Base-by-base conservation (phyloP, 1,284 basidiomycete genomes). In the Sanghuangporus baumii region DNA sequence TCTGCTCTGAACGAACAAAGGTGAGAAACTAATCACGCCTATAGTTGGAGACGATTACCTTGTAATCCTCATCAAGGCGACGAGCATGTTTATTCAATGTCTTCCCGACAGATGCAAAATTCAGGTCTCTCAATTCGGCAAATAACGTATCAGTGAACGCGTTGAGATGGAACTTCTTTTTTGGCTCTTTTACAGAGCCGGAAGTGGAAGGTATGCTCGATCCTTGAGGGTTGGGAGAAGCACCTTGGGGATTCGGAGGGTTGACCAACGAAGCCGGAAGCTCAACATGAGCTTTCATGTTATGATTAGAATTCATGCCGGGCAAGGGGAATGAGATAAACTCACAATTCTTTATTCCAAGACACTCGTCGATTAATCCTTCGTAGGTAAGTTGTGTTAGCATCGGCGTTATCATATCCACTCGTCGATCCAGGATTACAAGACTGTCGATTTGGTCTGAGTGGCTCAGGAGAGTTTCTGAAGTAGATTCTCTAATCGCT, bases 381-480 rank as follows among this genome's bases (percentile, higher is more conserved):
- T 98, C 90, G 70, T 98, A 99, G 0, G 97, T 99, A 60, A 99
- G 79, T 71, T 99, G 96, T 1, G 96, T 99, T 54, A 96, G 86
- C 60, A 99, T 81, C 1, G 96, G 95, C 0, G 96, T 98, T 59
- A 97, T 88, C 87, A 98, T 91, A 73, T 99, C 97, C n/a, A 93
- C 87, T 50, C 88, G 84, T 57, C 97, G 85, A 73, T 99, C 97
- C 61, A 99, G 71, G 48, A 99, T 83, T 67, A 99, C 87, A 62
- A 99, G 76, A 20, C 87, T 89, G 72, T 99, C 97, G 61, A 99
- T 83, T 66, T 80, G 84, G 36, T 83, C 80, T 0, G 85, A 81
- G 8, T 78, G 70, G 40, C 76, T 72, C 12, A 78, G 71, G 8
- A 77, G 71, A 14, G 72, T 73, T 63, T 81, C 78, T 16, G 79